Conservation (phyloP, 768 basidiomycete genomes). For the Phlegmacium glaucopus region DNA sequence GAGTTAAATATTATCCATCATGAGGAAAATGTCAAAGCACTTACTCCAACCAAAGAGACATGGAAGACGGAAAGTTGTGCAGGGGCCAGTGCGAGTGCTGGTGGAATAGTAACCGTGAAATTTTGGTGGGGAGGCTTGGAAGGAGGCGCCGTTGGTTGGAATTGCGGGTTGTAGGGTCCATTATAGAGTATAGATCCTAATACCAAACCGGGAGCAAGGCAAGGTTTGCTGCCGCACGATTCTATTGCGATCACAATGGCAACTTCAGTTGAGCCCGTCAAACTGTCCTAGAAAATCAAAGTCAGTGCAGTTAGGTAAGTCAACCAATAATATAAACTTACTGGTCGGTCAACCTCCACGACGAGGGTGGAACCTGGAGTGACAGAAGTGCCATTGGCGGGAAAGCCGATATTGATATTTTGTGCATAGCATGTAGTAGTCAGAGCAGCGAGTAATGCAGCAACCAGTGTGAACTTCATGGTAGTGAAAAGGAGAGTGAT, state of each 20-base stretch:
- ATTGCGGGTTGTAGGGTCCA: not conserved
- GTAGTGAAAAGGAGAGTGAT: not conserved
- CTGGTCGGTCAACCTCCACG: slow-evolving; percentile 36
- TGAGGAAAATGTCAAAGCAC: not conserved
- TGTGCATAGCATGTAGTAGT: slow-evolving; percentile 12
- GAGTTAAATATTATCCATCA: too few species aligned
- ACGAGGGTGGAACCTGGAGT: slow-evolving; percentile 24
- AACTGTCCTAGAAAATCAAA: too few species aligned
- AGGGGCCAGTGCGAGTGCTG: not conserved
- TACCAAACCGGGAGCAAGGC: not conserved
- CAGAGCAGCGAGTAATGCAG: slow-evolving; percentile 8
- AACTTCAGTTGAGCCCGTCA: too few species aligned
- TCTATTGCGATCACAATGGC: too few species aligned
- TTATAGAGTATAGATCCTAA: not conserved
- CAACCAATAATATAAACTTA: slow-evolving; percentile 26
- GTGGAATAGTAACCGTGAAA: not conserved
- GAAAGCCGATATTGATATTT: slow-evolving; percentile 26
- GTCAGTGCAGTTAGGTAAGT: too few species aligned
- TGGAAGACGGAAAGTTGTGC: not conserved
- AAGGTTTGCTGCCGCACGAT: not conserved
- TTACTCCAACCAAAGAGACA: slow-evolving; percentile 1
- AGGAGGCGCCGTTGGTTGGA: not conserved
- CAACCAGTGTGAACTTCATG: slow-evolving; percentile 12
- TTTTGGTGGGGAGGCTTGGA: not conserved
- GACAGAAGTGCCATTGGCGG: slow-evolving; percentile 23